Base-by-base conservation (phyloP, 345 rosid species). In the Erysimum cheiranthoides region DNA sequence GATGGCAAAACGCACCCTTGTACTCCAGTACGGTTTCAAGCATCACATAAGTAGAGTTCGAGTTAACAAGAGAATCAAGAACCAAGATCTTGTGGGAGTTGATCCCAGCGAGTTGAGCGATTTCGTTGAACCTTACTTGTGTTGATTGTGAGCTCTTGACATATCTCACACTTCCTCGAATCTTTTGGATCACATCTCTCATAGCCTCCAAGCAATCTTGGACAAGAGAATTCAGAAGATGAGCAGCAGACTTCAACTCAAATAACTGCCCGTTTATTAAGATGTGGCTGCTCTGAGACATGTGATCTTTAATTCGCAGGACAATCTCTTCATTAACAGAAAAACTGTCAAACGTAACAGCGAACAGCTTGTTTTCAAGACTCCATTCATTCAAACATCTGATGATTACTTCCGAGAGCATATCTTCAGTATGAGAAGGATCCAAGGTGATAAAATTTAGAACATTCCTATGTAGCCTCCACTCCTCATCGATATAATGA, bases 11-110 rank as follows among this genome's bases (percentile, higher is more conserved):
- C 16, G 85, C 91, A 60, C 71, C 74, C 76, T 79, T 87, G 80
- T 89, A 90, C 70, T 84, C 96, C 36, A 90, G 70, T 49, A 84
- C 91, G 3, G 91, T 77, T 79, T 94, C 93, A 28, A 94, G 89
- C 98, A 94, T 94, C 46, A 62, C 16, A 62, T 83, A 89, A 31
- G 98, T 94, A 40, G 97, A 82, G 84, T 85, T 90, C 92, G 96
- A 94, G 32, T 61, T 80, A 67, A 30, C 30, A 58, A 87, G 84
- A 58, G 81, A 84, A 72, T 94, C 97, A 74, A 88, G 89, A 74
- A 77, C 82, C 61, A 92, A 80, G 70, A 73, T 74, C 84, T 78
- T 92, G 74, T 82, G 82, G 34, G 75, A 78, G 76, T 70, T 80
- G 66, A 90, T 84, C 75, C 90, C 97, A 42, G 84, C 85, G 61